Base-by-base conservation (phyloP, 345 rosid genomes). In the Conringia planisiliqua region DNA sequence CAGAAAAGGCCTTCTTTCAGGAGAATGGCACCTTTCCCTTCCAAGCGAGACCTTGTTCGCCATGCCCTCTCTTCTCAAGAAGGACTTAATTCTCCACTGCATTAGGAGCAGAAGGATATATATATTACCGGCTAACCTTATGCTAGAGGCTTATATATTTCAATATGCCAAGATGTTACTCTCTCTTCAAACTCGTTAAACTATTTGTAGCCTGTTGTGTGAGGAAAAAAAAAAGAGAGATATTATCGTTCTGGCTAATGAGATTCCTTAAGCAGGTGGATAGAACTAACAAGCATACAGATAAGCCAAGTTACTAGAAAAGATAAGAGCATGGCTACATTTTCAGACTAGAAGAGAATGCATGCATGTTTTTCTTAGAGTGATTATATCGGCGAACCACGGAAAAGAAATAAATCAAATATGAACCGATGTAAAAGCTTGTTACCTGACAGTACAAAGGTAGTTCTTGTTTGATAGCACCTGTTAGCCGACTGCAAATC, bases 41-140 rank as follows among this genome's bases (percentile, higher is more conserved):
- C 96, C 50, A 84, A 68, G 62, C 78, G 97, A 74, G 85, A 85
- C 75, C 87, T 86, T 5, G 68, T 71, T 71, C 68, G 65, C 32
- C 85, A 79, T 29, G 75, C 97, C 0, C 77, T 95, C 72, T 88
- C 98, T 51, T 86, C 96, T 68, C 97, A 88, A 78, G 98, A 91
- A 65, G 97, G 97, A 72, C 90, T 88, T 3, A 83, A 77, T 84
- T 87, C 96, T 73, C 93, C 96, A 16, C 79, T 87, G 32, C 76
- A 71, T 20, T 90, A 88, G 72, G 65, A 62, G 70, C 56, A 59
- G 48, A 59, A 4, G 16, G 47, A 40, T 40, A 39, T 12, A 68
- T 13, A 24, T 69, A 46, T 38, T 52, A 22, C 71, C 40, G 4
- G 42, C 17, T 30, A 75, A 61, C 68, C 27, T 62, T 35, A 43